These are phyloP conservation scores for Raddia guianensis DNA, from an alignment of 176 grass and related monocot species.

Conservation along the genomic window DNA sequence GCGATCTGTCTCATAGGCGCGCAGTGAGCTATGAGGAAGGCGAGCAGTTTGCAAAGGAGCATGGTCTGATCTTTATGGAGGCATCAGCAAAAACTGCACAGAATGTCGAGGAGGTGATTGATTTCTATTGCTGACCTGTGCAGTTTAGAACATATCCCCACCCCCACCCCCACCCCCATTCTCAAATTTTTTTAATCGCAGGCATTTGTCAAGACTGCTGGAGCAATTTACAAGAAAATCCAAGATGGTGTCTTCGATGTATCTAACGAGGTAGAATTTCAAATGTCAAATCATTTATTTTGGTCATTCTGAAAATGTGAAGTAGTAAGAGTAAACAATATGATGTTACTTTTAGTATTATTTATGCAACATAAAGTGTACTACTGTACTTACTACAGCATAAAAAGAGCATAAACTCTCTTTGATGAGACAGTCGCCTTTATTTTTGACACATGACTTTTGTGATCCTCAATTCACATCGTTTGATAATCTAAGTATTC, in stretches of 20 bases:
- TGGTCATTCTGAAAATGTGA: conserved; percentile 1
- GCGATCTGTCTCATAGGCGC: conserved; percentile 69
- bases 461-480: not conserved
- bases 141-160: not conserved
- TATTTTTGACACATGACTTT: not conserved
- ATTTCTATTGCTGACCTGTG: not conserved
- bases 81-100: conserved; percentile 79
- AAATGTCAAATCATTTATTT: not conserved
- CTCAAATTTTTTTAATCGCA: conserved; percentile 13
- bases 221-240: conserved; percentile 82
- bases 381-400: not conserved
- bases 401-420: not conserved
- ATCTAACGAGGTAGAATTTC: conserved; percentile 68
- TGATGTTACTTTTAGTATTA: not conserved
- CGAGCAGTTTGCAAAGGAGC: conserved; percentile 78
- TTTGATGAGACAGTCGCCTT: not conserved
- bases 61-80: conserved; percentile 80
- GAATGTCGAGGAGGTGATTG: conserved; percentile 68
- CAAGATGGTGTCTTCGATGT: conserved; percentile 81
- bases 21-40: conserved; percentile 76
- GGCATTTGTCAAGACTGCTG: conserved; percentile 73
- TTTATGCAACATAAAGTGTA: conserved; percentile 9
- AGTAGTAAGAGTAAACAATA: not conserved
- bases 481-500: not conserved
- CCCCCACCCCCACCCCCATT: not conserved